These are phyloP conservation scores for Tylopilus felleus DNA, from an alignment of 768 basidiomycete species.

Conservation along the genomic window DNA sequence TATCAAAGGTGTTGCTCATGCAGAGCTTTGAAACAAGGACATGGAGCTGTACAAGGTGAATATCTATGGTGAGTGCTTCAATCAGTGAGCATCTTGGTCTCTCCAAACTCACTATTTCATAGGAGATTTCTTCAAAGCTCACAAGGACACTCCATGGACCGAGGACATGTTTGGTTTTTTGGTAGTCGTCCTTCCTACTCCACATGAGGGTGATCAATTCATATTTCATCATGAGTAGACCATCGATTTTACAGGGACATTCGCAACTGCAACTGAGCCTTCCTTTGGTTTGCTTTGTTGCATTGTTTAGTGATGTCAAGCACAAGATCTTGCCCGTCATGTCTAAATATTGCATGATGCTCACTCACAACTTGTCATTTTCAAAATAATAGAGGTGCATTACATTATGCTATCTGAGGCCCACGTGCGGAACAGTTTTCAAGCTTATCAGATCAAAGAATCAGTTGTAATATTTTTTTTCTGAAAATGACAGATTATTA, in stretches of 20 bases:
- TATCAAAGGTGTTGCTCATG: slow-evolving; percentile 3
- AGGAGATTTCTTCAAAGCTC: slow-evolving; percentile 10
- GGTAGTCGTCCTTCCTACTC: slow-evolving; percentile 46
- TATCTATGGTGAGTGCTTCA: slow-evolving; percentile 37
- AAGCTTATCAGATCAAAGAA: too few species aligned
- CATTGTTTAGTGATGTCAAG: slow-evolving; percentile 43
- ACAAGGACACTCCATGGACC: slow-evolving; percentile 33
- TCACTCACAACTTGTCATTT: slow-evolving; percentile 46
- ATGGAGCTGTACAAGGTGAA: slow-evolving; percentile 46
- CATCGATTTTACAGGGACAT: background rate
- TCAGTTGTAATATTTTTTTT: too few species aligned
- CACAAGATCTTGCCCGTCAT: slow-evolving; percentile 43
- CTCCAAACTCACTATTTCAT: too few species aligned
- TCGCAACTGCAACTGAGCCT: background rate
- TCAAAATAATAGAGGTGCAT: too few species aligned
- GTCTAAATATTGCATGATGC: slow-evolving; percentile 42
- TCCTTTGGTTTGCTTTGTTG: slow-evolving; percentile 37
- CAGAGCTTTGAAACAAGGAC: background rate
- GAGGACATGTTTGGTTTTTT: slow-evolving; percentile 50
- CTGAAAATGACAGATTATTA: too few species aligned
- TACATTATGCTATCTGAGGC: too few species aligned
- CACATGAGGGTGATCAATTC: slow-evolving; percentile 12
- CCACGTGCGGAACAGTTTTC: too few species aligned
- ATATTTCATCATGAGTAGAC: slow-evolving; percentile 12
- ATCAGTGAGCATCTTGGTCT: background rate